Conservation (phyloP, 257 asterid genomes). For the Capsicum pubescens region DNA sequence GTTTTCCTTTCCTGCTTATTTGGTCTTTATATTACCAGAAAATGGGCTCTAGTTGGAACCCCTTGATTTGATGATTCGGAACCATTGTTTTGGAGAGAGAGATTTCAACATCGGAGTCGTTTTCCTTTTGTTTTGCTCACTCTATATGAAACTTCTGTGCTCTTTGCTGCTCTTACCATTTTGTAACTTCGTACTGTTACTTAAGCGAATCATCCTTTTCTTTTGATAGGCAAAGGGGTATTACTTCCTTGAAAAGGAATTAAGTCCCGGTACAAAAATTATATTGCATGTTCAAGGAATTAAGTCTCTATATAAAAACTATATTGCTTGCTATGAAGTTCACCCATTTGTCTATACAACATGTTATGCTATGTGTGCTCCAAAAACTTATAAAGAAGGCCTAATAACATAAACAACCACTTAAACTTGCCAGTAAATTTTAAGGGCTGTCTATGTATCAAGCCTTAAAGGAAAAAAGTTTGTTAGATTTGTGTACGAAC, state of each 20-base stretch:
- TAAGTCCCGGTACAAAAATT: not conserved
- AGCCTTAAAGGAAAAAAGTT: not conserved
- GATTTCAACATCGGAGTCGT: not conserved
- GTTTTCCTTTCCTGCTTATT: not conserved
- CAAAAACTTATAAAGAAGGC: not conserved
- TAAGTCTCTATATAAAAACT: not conserved
- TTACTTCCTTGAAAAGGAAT: not conserved
- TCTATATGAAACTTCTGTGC: not conserved
- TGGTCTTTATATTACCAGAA: not conserved
- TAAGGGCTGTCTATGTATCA: not conserved
- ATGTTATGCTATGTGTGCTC: not conserved
- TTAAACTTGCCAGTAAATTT: not conserved
- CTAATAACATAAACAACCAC: not conserved
- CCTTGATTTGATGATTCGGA: not conserved
- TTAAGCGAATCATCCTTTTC: not conserved
- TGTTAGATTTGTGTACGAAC: not conserved
- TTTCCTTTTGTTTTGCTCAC: not conserved
- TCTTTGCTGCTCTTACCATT: slow-evolving; percentile 19
- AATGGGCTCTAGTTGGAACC: not conserved
- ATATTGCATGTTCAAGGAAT: not conserved
- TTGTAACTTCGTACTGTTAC: not conserved
- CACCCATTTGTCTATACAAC: not conserved
- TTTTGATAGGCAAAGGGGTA: not conserved
- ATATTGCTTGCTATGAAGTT: not conserved
- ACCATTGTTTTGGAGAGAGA: not conserved